phyloP scores from a whole-genome alignment of 2,329 filamentous ascomycete species.

The Hypoxylon sp. region DNA sequence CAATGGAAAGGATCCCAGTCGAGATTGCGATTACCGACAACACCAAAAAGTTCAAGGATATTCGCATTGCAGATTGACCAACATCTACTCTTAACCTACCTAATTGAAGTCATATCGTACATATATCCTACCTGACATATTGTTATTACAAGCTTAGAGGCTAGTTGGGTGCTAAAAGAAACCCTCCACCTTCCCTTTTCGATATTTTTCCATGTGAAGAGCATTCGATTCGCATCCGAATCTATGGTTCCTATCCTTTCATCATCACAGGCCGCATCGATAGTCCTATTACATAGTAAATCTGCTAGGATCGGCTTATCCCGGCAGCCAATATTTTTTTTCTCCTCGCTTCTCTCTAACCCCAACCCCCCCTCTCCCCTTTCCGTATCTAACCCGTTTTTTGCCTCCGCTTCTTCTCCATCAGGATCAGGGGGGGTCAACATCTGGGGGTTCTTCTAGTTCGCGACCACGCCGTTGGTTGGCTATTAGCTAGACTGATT shows the following conservation, averaged over 20 bases:
- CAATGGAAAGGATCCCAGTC: conserved; percentile 76
- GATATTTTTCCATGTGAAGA: too few species aligned
- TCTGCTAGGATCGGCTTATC: background rate
- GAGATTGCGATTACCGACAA: conserved; percentile 70
- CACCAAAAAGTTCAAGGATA: conserved; percentile 53
- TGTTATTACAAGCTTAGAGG: background rate
- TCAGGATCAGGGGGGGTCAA: background rate
- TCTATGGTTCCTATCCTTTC: too few species aligned
- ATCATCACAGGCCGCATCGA: too few species aligned
- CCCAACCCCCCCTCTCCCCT: background rate
- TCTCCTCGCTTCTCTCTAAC: too few species aligned
- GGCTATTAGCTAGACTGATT: background rate
- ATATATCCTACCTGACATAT: too few species aligned
- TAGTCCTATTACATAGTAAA: background rate
- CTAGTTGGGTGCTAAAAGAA: background rate
- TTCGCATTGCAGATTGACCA: conserved; percentile 34
- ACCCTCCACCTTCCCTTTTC: too few species aligned
- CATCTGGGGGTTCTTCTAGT: too few species aligned
- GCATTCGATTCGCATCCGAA: too few species aligned
- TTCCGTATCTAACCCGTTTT: background rate
- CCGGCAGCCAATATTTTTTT: background rate
- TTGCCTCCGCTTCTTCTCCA: background rate
- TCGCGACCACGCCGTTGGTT: too few species aligned
- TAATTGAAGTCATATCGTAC: too few species aligned
- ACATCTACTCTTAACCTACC: background rate